Evolutionary conservation across 2,329 filamentous ascomycete species (phyloP).

Genomic region (Aspergillus novofumigatus): DNA sequence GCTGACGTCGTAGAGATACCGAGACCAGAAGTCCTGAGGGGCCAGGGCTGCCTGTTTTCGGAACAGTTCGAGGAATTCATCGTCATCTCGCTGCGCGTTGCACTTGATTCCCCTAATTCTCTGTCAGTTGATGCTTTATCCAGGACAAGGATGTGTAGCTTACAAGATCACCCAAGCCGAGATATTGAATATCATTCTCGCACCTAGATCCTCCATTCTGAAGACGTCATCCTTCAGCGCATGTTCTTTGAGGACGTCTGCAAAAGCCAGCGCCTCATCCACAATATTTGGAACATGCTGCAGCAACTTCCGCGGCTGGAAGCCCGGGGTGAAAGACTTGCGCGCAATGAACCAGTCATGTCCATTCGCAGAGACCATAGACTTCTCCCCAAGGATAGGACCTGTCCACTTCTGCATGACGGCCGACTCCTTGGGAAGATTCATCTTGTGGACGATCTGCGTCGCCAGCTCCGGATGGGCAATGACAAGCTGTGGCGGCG

Average conservation of each 20-base stretch:
- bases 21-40: conserved; percentile 8
- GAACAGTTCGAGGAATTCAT: conserved; percentile 32
- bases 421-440: conserved; percentile 32
- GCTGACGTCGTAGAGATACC: conserved; percentile 8
- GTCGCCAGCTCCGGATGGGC: conserved; percentile 36
- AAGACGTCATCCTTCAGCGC: conserved; percentile 5
- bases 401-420: conserved; percentile 25
- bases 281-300: conserved; percentile 8
- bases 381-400: conserved; percentile 25
- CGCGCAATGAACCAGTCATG: conserved; percentile 33
- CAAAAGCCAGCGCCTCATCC: conserved; percentile 10
- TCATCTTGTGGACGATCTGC: conserved; percentile 36
- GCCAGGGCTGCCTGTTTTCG: conserved; percentile 19
- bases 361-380: conserved; percentile 36
- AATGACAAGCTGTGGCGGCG: conserved; percentile 33
- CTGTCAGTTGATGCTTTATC: conserved; percentile 3
- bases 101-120: conserved; percentile 9
- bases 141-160: not conserved
- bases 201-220: conserved; percentile 9
- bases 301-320: conserved; percentile 9
- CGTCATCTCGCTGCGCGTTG: conserved; percentile 25
- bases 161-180: conserved; percentile 10
- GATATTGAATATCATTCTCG: conserved; percentile 12
- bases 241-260: conserved; percentile 7
- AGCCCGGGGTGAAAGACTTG: conserved; percentile 9